phyloP scores from a whole-genome alignment of 208 protist genomes.

The Leishmania tropica region DNA sequence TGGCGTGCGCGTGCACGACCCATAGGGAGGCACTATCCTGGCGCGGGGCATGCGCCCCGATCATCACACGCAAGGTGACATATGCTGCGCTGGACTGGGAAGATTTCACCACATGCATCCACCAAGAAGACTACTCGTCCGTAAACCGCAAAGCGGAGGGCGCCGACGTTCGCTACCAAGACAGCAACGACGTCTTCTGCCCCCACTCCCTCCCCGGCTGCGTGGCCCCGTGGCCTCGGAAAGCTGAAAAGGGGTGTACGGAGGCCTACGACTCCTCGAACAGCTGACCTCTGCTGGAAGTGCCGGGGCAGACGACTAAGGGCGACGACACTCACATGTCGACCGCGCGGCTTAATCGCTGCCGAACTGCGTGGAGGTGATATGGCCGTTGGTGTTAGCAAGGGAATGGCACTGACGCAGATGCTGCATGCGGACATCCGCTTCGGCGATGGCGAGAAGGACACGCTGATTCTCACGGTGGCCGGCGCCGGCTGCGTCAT shows the following conservation, averaged over 20 bases:
- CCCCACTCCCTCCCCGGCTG: slow-evolving; percentile 1
- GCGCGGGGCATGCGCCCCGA: slow-evolving; percentile 36
- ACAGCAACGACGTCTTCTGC: slow-evolving; percentile 40
- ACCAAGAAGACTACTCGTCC: slow-evolving; percentile 42
- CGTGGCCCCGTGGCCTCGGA: slow-evolving; percentile 29
- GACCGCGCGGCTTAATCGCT: too few relatives aligned
- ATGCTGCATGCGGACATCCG: too few relatives aligned
- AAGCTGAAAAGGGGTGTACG: slow-evolving; percentile 38
- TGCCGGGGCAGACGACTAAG: slow-evolving; percentile 22
- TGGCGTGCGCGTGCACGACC: slow-evolving; percentile 46
- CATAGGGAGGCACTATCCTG: slow-evolving; percentile 32
- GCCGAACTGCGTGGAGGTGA: too few relatives aligned
- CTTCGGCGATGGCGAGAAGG: too few relatives aligned
- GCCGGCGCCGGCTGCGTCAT: slow-evolving; percentile 44
- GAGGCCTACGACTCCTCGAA: slow-evolving; percentile 43
- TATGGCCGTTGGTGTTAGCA: too few relatives aligned
- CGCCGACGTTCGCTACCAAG: slow-evolving; percentile 35
- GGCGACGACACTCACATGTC: too few relatives aligned
- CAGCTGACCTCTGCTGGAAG: slow-evolving; percentile 7
- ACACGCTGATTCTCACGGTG: slow-evolving; percentile 41
- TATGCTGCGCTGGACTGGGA: slow-evolving; percentile 15
- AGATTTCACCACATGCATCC: slow-evolving; percentile 41
- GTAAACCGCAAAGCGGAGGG: slow-evolving; percentile 31
- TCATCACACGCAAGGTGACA: slow-evolving; percentile 33
- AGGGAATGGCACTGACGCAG: too few relatives aligned